phyloP scores from a whole-genome alignment of 805 yeast species.

The Ogataea paradorogensis region DNA sequence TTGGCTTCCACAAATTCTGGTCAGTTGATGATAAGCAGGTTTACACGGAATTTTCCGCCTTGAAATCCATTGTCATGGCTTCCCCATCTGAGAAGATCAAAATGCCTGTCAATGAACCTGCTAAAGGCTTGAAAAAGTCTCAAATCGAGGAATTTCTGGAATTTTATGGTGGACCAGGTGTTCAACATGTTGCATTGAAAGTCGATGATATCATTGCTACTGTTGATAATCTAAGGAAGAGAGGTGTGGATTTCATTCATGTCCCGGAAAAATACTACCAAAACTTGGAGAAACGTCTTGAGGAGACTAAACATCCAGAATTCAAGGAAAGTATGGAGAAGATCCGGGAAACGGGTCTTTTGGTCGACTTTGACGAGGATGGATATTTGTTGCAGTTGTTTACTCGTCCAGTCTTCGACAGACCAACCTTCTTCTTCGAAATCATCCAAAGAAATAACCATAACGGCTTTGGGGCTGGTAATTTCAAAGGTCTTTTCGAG shows the following conservation, averaged over 20 bases:
- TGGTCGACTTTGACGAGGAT: slow-evolving; percentile 73
- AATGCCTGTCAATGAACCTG: slow-evolving; percentile 87
- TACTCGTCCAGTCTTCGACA: slow-evolving; percentile 69
- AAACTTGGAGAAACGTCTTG: slow-evolving; percentile 44
- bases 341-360: slow-evolving; percentile 51
- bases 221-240: slow-evolving; percentile 47
- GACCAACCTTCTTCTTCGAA: slow-evolving; percentile 82
- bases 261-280: slow-evolving; percentile 60
- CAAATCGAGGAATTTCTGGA: slow-evolving; percentile 83
- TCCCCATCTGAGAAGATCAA: slow-evolving; percentile 60
- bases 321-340: slow-evolving; percentile 52
- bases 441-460: slow-evolving; percentile 77
- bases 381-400: slow-evolving; percentile 82
- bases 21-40: slow-evolving; percentile 78
- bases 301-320: slow-evolving; percentile 33
- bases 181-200: slow-evolving; percentile 75
- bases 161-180: slow-evolving; percentile 76
- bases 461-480: slow-evolving; percentile 87
- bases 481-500: slow-evolving; percentile 78
- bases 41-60: slow-evolving; percentile 66
- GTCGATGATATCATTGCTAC: slow-evolving; percentile 61
- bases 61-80: slow-evolving; percentile 75
- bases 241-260: slow-evolving; percentile 69
- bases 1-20: slow-evolving; percentile 80
- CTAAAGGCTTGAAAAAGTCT: slow-evolving; percentile 58